Percentiles rank a stretch among this genome's conserved stretches.
phyloP scores from a whole-genome alignment of 164 flowering plant species.

The Sedum album region DNA sequence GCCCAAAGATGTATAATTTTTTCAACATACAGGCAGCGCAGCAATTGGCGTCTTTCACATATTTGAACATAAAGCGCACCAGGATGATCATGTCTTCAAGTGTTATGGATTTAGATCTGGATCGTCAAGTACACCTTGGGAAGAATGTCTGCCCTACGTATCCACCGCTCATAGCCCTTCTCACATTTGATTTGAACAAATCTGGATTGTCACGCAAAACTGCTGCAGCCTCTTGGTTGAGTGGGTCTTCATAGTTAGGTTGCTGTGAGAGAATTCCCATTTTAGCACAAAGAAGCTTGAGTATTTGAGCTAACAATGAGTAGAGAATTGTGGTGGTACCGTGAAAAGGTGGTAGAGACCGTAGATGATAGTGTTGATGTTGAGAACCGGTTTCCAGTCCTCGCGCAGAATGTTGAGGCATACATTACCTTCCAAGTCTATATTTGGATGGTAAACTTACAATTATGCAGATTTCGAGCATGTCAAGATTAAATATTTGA shows the following conservation, averaged over 20 bases:
- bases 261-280: conserved; percentile 17
- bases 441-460: conserved; percentile 43
- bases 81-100: not conserved
- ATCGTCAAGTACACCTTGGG: conserved; percentile 10
- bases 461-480: not conserved
- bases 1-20: too few relatives aligned
- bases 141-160: conserved; percentile 27
- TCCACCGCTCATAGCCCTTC: conserved; percentile 33
- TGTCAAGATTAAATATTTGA: not conserved
- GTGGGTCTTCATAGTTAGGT: conserved; percentile 42
- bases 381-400: conserved; percentile 44
- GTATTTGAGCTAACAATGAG: too few relatives aligned
- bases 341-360: conserved; percentile 39
- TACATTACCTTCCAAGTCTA: conserved; percentile 41
- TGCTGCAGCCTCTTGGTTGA: conserved; percentile 37
- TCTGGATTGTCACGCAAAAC: conserved; percentile 35
- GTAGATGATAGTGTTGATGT: conserved; percentile 36
- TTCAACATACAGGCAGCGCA: not conserved
- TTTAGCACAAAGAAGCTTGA: not conserved
- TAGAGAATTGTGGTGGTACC: conserved; percentile 14
- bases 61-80: not conserved
- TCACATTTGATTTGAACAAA: conserved; percentile 26
- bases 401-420: conserved; percentile 43
- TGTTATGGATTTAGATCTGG: not conserved
- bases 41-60: not conserved